Base-by-base conservation (phyloP, 2,329 filamentous ascomycete genomes). In the Fusarium tupiense region DNA sequence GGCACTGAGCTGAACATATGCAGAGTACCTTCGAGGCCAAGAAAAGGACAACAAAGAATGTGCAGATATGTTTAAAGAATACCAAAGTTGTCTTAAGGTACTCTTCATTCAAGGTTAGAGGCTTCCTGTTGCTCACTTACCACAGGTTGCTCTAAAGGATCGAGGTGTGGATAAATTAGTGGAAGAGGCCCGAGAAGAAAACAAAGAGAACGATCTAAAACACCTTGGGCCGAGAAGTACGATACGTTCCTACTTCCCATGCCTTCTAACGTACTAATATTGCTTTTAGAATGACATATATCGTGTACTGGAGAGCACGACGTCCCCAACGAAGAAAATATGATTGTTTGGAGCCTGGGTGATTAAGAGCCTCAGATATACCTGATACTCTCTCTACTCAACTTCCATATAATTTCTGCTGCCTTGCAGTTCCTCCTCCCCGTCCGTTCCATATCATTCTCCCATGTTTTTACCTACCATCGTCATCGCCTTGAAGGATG, bases 161-260 rank as follows among this genome's bases (percentile, higher is more conserved):
- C 90, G 93, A 78, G 96, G 96, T 65, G 97, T 99, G 80, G 95
- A 98, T 83, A 94, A 93, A 78, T 93, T 98, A 87, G 86, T 99
- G 17, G 94, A 95, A 13, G 96, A 98, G 78, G 96, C 96, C 24
- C 89, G 95, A 69, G 94, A 96, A 76, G 94, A 95, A 80, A 95
- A 94, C 78, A 94, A 91, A 78, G 96, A 98, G 76, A 96, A 94
- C 72, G 96, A 98, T 81, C 86, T 90, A 17, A 82, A 83, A 44
- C 79, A 85, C 26, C 80, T 86, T 64, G 81, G 82, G n/a, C 80
- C 83, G 41, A 86, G 84, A 76, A 85, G 83, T 85, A 75, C 78
- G 82, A 74, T 8, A 8, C 11, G 14, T 12, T n/a, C 2, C 17
- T 19, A 8, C 12, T 33, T 5, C 20, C 10, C n/a, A 14, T 31